Percentiles rank a stretch among this genome's conserved stretches.
These are phyloP conservation scores for Aspergillus wentii DNA, from an alignment of 495 filamentous ascomycete genomes.

Conservation along the genomic window DNA sequence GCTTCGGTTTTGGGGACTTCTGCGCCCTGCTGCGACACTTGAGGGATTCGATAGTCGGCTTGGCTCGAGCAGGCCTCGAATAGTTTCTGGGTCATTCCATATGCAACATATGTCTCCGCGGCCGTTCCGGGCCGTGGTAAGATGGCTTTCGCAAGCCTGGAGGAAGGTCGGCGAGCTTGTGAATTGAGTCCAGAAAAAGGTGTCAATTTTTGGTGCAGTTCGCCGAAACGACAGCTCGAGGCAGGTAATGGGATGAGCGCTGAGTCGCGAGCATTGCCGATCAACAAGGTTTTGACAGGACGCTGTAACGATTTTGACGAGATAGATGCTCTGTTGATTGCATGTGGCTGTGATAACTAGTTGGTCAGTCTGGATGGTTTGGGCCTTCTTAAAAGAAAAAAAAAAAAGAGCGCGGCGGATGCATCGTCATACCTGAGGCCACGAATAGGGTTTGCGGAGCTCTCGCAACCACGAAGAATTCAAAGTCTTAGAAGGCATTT, in stretches of 20 bases:
- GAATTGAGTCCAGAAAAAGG: no score
- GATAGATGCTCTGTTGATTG: no score
- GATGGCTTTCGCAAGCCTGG: conserved; percentile 30
- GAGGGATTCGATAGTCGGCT: conserved; percentile 67
- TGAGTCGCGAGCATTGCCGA: no score
- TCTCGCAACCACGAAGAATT: conserved; percentile 1
- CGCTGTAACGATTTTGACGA: no score
- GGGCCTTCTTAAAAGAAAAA: no score
- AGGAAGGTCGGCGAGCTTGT: conserved; percentile 11
- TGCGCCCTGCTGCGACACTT: conserved; percentile 45
- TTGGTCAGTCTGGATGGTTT: no score
- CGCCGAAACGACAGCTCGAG: no score
- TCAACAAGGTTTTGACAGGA: no score
- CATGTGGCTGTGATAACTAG: no score
- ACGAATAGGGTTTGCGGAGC: conserved; percentile 2
- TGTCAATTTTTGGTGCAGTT: no score
- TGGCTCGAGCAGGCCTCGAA: conserved; percentile 72
- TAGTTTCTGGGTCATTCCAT: conserved; percentile 70
- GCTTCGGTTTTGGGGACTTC: conserved; percentile 60
- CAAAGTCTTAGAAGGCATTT: conserved; percentile 7
- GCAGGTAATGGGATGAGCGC: no score
- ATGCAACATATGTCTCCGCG: conserved; percentile 69
- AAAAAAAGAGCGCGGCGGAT: no score
- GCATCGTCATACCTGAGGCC: conserved; percentile 5
- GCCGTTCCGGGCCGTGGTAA: conserved; percentile 31